Base-by-base conservation (phyloP, 345 rosid species). In the Euclidium syriacum region DNA sequence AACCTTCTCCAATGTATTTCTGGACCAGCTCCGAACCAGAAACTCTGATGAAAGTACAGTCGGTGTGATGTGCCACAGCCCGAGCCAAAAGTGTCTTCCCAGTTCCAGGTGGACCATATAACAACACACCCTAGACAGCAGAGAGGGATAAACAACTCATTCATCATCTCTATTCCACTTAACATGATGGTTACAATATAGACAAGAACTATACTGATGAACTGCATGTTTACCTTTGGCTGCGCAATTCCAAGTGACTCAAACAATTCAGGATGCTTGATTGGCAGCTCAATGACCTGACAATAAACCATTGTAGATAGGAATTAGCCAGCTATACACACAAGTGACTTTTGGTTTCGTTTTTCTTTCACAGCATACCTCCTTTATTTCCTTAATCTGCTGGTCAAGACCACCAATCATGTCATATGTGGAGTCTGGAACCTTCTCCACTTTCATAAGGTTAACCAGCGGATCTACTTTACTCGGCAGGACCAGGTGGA, bases 371-470 rank as follows among this genome's bases (percentile, higher is more conserved):
- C 18, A 0, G 14, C 54, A 14, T 49, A 90, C 99, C 97, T 94
- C 97, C 59, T 94, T 94, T 15, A 94, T 94, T 73, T 94, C 99
- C 73, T 94, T 94, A 56, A 94, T 94, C 74, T 94, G 97, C 63
- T 94, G 97, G 75, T 91, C 98, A 71, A 94, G 97, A 40, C 99
- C 99, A 70, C 95, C 99, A 12, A 94, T 94, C 99, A 94, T 90
- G 73, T 94, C 99, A 75, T 94, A 94, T 0, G 99, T 94, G 55
- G 99, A 94, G 79, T 94, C 99, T 34, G 95, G 99, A 62, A 94
- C 99, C 62, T 94, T 94, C 71, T 94, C 99, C 58, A 94, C 99
- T 75, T 94, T 94, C 99, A 94, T 94, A 34, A 94, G 97, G 77
- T 90, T 94, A 53, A 94, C 97, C 80, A 94, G 53, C 3, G 97